Evolutionary conservation across 2,329 filamentous ascomycete species (phyloP).

Genomic region (Diaporthe nobilis): DNA sequence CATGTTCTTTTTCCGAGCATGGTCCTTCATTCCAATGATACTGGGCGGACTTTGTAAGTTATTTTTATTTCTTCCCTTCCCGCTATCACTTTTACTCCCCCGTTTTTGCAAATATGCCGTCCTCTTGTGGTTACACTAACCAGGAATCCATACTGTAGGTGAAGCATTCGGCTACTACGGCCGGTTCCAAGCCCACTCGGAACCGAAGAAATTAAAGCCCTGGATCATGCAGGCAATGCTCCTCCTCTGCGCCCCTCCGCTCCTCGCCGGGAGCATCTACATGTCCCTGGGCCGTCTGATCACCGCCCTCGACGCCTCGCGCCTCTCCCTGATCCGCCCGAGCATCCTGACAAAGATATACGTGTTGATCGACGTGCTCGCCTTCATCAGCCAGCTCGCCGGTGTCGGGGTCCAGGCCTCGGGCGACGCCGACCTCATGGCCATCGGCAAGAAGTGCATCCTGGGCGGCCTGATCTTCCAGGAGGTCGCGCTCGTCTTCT

Average conservation of each 20-base stretch:
- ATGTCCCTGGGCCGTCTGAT: slow-evolving; percentile 56
- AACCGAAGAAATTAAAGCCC: slow-evolving; percentile 44
- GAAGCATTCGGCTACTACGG: slow-evolving; percentile 54
- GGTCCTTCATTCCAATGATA: slow-evolving; percentile 19
- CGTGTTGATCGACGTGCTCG: slow-evolving; percentile 60
- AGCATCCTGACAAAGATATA: slow-evolving; percentile 60
- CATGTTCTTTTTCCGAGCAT: slow-evolving; percentile 9
- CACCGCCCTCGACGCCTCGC: slow-evolving; percentile 51
- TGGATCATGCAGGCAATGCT: slow-evolving; percentile 57
- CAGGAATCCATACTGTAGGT: slow-evolving; percentile 46
- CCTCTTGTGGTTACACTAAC: no score
- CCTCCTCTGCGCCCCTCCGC: slow-evolving; percentile 55
- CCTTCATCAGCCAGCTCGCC: slow-evolving; percentile 58
- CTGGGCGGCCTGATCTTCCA: slow-evolving; percentile 39
- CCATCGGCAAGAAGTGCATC: slow-evolving; percentile 35
- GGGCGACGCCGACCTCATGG: slow-evolving; percentile 33
- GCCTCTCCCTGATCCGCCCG: slow-evolving; percentile 54
- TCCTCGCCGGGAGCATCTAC: slow-evolving; percentile 59
- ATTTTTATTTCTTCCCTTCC: no score
- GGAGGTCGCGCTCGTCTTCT: slow-evolving; percentile 38
- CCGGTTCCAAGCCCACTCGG: slow-evolving; percentile 45
- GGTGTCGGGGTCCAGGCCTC: slow-evolving; percentile 47
- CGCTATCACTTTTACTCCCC: no score
- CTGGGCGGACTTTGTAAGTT: slow-evolving; percentile 3
- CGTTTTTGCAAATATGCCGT: no score